Base-by-base conservation (phyloP, 75 land plant species). In the Chamaecyparis obtusa region DNA sequence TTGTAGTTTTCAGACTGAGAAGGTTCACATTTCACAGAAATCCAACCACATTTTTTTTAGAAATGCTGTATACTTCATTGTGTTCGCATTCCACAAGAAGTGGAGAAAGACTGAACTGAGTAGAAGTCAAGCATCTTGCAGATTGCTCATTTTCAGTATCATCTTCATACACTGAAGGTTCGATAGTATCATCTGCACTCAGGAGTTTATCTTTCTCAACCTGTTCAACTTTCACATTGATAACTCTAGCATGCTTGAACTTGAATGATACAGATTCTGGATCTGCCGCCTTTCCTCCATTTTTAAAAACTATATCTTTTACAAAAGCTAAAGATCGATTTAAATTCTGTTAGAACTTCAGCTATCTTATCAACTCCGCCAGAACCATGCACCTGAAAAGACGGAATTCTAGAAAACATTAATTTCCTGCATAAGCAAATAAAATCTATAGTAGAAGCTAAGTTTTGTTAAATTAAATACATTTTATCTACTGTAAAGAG, bases 121-220 rank as follows among this genome's bases (percentile, higher is more conserved):
- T 39, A 39, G 41, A 39, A 39, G 41, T 39, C 41, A 4, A 39
- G 3, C 5, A 94, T 95, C 94, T 95, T 71, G 93, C 96, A 32
- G 93, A 87, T 3, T 55, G 87, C 43, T 95, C 93, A 84, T 96
- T 94, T 64, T 95, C 95, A 14, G 87, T 83, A 69, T 94, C 95
- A 87, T 94, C 95, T 39, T 94, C 95, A 91, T 89, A 51, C 37
- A 71, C 33, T 16, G 93, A 76, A 71, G 99, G 99, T 75, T 95
- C 99, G 85, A 98, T 89, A 56, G 96, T 95, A 92, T 98, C 99
- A 60, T 98, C 98, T 39, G 99, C 99, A 85, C 99, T 98, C 55
- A 98, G 91, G 16, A 98, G 92, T 67, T 92, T 91, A 87, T 98
- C 99, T 39, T 90, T 94, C 49, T 94, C 93, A 57, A 92, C 95